Conservation (phyloP, 352 stramenopile genomes). For the Globisporangium acanthophoron region DNA sequence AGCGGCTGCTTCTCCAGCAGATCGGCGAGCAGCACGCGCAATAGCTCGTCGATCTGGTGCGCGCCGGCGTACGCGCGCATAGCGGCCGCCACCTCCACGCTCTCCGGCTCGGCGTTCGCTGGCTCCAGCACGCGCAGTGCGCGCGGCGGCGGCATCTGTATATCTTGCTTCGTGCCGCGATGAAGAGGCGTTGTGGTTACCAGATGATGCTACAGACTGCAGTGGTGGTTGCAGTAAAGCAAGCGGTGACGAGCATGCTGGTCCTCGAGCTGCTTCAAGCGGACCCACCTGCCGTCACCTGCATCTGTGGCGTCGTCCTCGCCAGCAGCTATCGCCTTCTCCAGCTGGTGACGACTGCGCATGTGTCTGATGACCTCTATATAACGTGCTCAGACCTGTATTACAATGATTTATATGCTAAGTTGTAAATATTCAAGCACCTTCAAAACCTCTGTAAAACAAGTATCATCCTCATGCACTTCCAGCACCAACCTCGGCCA, state of each 20-base stretch:
- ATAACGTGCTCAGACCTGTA: too few relatives aligned
- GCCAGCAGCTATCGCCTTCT: neutral
- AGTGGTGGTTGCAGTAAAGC: too few relatives aligned
- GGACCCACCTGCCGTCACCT: neutral
- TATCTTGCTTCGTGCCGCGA: too few relatives aligned
- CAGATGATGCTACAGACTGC: neutral
- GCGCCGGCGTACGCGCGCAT: slow-evolving; percentile 58
- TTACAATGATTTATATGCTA: too few relatives aligned
- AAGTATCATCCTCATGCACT: too few relatives aligned
- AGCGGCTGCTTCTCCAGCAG: slow-evolving; percentile 61
- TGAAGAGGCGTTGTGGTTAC: neutral
- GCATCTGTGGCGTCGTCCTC: neutral
- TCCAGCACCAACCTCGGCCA: too few relatives aligned
- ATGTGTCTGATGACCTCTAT: too few relatives aligned
- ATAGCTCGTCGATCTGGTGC: slow-evolving; percentile 57
- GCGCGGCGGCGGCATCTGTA: slow-evolving; percentile 23
- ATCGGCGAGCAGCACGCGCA: slow-evolving; percentile 49
- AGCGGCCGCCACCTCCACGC: slow-evolving; percentile 34
- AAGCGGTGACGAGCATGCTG: neutral
- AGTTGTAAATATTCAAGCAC: too few relatives aligned
- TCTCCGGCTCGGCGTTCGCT: slow-evolving; percentile 17
- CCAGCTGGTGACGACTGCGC: neutral
- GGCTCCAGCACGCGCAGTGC: slow-evolving; percentile 26
- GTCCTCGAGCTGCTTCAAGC: neutral
- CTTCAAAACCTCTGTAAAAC: too few relatives aligned